phyloP scores from a whole-genome alignment of 441 rosid genomes.

The Eruca vesicaria region DNA sequence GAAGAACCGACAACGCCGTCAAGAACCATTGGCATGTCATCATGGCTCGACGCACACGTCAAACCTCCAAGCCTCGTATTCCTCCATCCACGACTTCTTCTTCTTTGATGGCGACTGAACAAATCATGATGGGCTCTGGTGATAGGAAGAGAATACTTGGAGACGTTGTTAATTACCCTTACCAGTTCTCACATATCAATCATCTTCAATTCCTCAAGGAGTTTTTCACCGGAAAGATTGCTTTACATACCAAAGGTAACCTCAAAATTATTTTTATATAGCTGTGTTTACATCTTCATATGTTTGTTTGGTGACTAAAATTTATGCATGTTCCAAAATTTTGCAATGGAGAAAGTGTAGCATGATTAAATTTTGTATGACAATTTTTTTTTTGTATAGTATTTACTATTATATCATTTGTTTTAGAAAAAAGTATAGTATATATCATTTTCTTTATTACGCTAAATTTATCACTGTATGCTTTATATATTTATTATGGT shows the following conservation, averaged over 20 bases:
- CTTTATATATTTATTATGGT: background rate
- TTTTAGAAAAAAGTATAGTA: background rate
- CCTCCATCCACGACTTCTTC: background rate
- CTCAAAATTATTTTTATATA: background rate
- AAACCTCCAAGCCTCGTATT: constrained; percentile 27
- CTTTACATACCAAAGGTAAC: constrained; percentile 33
- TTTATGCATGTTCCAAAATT: background rate
- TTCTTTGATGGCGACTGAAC: constrained; percentile 4
- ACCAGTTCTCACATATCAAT: constrained; percentile 29
- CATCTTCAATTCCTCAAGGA: constrained; percentile 34
- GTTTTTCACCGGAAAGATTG: constrained; percentile 21
- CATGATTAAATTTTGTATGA: background rate
- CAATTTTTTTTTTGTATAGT: too few species aligned
- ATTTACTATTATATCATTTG: too few species aligned
- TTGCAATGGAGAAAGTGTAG: background rate
- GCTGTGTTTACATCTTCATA: background rate
- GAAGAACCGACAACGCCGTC: constrained; percentile 64
- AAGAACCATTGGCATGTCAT: constrained; percentile 75
- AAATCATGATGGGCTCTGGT: constrained; percentile 11
- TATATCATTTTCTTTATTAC: background rate
- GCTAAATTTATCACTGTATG: background rate
- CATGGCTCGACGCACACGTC: constrained; percentile 53
- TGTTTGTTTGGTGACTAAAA: background rate
- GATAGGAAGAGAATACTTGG: constrained; percentile 17
- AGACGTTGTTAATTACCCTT: constrained; percentile 11